These are phyloP conservation scores for Digitaria exilis DNA, from an alignment of 202 grass and related monocot genomes.

Conservation along the genomic window DNA sequence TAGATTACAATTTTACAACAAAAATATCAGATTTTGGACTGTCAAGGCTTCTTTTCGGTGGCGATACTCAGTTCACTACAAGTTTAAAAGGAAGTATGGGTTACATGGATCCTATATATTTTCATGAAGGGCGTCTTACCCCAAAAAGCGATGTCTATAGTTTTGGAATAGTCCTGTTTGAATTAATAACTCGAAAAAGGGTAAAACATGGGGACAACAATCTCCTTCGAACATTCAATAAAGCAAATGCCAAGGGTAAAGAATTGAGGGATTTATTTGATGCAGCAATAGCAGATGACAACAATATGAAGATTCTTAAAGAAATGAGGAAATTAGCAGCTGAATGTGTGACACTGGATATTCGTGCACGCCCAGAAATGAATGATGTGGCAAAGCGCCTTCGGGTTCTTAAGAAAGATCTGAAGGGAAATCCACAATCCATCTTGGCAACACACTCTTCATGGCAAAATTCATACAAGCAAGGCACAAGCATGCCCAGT, in stretches of 20 bases:
- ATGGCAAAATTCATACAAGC: neutral
- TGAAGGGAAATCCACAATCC: neutral
- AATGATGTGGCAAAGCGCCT: conserved; percentile 3
- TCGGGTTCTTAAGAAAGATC: neutral
- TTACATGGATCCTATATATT: conserved; percentile 12
- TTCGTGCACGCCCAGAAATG: conserved; percentile 9
- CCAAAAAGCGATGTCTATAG: neutral
- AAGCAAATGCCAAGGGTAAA: neutral
- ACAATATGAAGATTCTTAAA: neutral
- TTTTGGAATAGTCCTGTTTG: neutral
- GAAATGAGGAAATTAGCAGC: neutral
- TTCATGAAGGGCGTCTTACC: neutral
- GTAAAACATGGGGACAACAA: neutral
- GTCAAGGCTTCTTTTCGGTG: neutral
- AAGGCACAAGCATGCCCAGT: neutral
- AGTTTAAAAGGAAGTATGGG: neutral
- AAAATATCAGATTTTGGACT: conserved; percentile 19
- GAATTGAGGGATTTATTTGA: neutral
- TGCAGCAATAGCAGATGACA: neutral
- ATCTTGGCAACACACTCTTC: neutral
- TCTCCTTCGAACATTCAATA: neutral
- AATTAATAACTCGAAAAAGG: neutral
- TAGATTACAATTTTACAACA: neutral
- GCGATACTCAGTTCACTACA: neutral
- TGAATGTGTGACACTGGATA: neutral